Conservation (phyloP, 192 early-diverging fungal genomes). For the Blastocladiella britannica region DNA sequence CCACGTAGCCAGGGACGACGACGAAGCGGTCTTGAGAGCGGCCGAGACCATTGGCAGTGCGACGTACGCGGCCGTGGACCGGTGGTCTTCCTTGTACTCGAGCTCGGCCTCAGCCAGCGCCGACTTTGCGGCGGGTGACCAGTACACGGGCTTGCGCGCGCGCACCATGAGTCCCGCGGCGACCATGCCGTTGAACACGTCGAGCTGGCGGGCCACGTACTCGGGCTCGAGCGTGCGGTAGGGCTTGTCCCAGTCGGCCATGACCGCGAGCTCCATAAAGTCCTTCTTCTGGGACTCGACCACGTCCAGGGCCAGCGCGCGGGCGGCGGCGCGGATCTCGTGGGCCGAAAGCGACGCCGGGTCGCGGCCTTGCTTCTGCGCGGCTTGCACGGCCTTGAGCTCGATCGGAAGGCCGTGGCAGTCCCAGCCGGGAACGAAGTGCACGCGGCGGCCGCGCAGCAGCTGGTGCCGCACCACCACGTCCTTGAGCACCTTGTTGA, state of each 20-base stretch:
- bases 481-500: conserved; percentile 68
- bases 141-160: conserved; percentile 54
- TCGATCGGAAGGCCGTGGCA: conserved; percentile 66
- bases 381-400: conserved; percentile 37
- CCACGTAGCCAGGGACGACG: too few species aligned
- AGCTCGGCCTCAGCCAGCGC: conserved; percentile 62
- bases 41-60: conserved; percentile 22
- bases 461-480: conserved; percentile 53
- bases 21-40: too few species aligned
- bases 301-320: conserved; percentile 32
- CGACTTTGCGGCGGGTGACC: conserved; percentile 15
- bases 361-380: conserved; percentile 15
- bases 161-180: conserved; percentile 49
- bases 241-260: conserved; percentile 51
- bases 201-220: conserved; percentile 49
- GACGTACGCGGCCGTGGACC: conserved; percentile 49
- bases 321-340: conserved; percentile 31
- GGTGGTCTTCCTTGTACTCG: conserved; percentile 56
- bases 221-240: conserved; percentile 50
- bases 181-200: conserved; percentile 51
- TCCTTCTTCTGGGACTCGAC: conserved; percentile 32
- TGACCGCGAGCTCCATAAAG: conserved; percentile 44
- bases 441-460: conserved; percentile 43
- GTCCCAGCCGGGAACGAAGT: conserved; percentile 60
- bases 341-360: conserved; percentile 15